Evolutionary conservation across 345 rosid genomes (phyloP).

Genomic region (Citrus australasica): DNA sequence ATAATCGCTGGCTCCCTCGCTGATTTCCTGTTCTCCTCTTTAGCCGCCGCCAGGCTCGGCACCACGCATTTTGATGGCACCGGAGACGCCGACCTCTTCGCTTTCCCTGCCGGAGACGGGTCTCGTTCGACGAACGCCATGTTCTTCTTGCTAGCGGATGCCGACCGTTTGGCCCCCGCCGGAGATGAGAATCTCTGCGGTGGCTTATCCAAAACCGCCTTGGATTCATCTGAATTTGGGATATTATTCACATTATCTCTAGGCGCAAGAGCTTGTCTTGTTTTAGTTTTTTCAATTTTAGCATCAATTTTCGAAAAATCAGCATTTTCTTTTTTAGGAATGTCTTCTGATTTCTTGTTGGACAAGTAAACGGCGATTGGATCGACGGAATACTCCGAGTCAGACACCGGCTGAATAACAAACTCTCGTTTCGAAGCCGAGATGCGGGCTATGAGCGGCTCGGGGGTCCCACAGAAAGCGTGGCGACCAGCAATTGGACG

Average conservation of each 20-base stretch:
- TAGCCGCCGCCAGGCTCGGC: slow-evolving; percentile 72
- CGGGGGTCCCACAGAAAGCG: slow-evolving; percentile 75
- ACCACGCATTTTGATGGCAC: slow-evolving; percentile 88
- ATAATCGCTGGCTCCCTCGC: slow-evolving; percentile 78
- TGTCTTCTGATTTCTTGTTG: slow-evolving; percentile 34
- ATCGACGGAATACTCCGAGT: slow-evolving; percentile 65
- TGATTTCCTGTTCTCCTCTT: slow-evolving; percentile 68
- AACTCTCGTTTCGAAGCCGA: slow-evolving; percentile 73
- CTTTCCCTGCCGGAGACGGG: slow-evolving; percentile 67
- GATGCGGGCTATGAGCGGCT: slow-evolving; percentile 74
- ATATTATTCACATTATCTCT: slow-evolving; percentile 23
- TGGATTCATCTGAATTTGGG: slow-evolving; percentile 21
- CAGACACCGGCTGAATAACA: slow-evolving; percentile 83
- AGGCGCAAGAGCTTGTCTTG: slow-evolving; percentile 62
- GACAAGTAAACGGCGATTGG: slow-evolving; percentile 74
- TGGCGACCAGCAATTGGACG: slow-evolving; percentile 95
- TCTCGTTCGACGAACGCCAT: slow-evolving; percentile 50
- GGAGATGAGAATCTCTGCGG: slow-evolving; percentile 83
- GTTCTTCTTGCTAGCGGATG: slow-evolving; percentile 48
- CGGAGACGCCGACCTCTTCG: slow-evolving; percentile 87
- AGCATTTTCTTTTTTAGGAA: background rate
- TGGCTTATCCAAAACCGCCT: slow-evolving; percentile 30
- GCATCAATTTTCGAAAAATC: slow-evolving; percentile 11
- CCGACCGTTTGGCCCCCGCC: slow-evolving; percentile 55
- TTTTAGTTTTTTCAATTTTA: slow-evolving; percentile 24